Evolutionary conservation across 1,284 basidiomycete species (phyloP).

Genomic region (Leccinum olivaceoglutinosum): DNA sequence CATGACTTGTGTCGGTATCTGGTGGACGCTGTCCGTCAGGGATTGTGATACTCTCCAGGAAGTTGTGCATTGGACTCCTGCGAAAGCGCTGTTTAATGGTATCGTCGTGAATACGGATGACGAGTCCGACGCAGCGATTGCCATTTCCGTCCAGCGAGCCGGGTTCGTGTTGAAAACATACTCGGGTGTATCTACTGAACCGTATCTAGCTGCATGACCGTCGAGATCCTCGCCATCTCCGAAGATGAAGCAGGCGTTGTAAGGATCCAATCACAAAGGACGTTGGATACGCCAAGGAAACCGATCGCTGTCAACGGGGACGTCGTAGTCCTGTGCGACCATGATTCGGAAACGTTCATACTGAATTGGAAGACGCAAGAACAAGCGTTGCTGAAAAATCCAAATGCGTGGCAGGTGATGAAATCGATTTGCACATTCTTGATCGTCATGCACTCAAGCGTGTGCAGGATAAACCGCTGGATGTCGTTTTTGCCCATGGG

Average conservation of each 20-base stretch:
- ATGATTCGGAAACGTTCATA: constrained; percentile 42
- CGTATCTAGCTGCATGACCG: constrained; percentile 7
- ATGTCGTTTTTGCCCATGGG: constrained; percentile 43
- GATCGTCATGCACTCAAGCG: constrained; percentile 12
- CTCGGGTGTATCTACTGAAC: constrained; percentile 8
- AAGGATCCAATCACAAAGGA: constrained; percentile 9
- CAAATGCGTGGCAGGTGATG: constrained; percentile 23
- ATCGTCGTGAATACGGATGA: constrained; percentile 44
- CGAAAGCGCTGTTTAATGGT: constrained; percentile 45
- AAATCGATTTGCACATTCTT: constrained; percentile 6
- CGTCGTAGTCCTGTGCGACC: constrained; percentile 48
- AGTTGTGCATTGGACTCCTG: constrained; percentile 46
- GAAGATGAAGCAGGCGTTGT: constrained; percentile 7
- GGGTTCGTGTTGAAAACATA: constrained; percentile 31
- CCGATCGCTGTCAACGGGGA: constrained; percentile 46
- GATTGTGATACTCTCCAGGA: constrained; percentile 30
- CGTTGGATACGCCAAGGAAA: constrained; percentile 33
- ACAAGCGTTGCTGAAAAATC: constrained; percentile 42
- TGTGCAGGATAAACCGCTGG: constrained; percentile 40
- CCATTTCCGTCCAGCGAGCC: constrained; percentile 39
- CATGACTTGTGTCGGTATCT: constrained; percentile 53
- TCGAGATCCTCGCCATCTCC: constrained; percentile 25
- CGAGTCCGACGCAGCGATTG: constrained; percentile 41
- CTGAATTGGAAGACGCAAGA: constrained; percentile 46
- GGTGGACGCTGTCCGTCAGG: constrained; percentile 52